Base-by-base conservation (phyloP, 1,139 yeast genomes). In the Entelexis paramagnoliae region DNA sequence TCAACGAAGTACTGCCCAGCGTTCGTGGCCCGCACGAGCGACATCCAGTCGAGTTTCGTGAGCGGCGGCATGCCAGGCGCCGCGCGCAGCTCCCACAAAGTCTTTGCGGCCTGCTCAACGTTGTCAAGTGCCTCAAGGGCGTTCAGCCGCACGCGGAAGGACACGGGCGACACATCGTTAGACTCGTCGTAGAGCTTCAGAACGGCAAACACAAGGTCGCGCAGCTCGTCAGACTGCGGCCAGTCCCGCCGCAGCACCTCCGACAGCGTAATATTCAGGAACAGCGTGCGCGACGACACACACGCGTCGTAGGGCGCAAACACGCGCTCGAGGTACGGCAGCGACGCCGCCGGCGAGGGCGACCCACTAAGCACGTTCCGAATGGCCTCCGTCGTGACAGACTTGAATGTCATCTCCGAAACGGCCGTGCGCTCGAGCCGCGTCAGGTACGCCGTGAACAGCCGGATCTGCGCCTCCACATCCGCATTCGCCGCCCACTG, bases 121-220 rank as follows among this genome's bases (percentile, higher is more conserved):
- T 75, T 72, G n/a, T 78, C 78, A 51, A 85, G 73, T 20, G 77
- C 74, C 17, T 91, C 93, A 56, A 83, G 71, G 29, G 89, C 81
- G 66, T 87, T 87, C 63, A 88, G 73, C 38, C 79, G 74, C 56
- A 88, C 82, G 66, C 96, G 78, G 66, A 79, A 77, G 20, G 91
- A 79, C 33, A 86, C 89, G 49, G 79, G 79, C 13, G 88, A 79
- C 62, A 72, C 70, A 52, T 83, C 76, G n/a, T n/a, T n/a, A 51
- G 79, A 81, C 24, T 76, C 66, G 11, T 74, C 76, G 63, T 82
- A 87, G 56, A 80, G 77, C 48, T 76, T 76, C 46, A 81, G 71
- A 52, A 87, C 75, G 56, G 79, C 79, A 59, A 82, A 78, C 54
- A 83, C 77, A 20, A 84, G 80, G 26, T 72, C 71, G 22, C 50